Conservation (phyloP, 73 alveolate species). For the Stentor coeruleus region DNA sequence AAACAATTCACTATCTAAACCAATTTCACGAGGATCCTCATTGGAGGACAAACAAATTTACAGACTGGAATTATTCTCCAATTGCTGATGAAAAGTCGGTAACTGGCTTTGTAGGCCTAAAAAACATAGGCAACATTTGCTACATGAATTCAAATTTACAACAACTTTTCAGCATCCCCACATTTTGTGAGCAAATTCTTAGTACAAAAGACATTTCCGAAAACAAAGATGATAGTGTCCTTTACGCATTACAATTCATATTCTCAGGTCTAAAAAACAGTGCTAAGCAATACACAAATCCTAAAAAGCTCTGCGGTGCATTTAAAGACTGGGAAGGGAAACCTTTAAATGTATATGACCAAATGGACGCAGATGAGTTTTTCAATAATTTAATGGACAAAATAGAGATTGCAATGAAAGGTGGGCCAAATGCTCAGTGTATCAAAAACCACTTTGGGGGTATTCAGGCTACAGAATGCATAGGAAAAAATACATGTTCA, state of each 20-base stretch:
- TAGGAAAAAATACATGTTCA: slow-evolving; percentile 68
- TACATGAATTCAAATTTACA: slow-evolving; percentile 91
- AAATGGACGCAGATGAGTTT: slow-evolving; percentile 96
- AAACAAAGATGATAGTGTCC: slow-evolving; percentile 1
- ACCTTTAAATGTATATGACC: slow-evolving; percentile 73
- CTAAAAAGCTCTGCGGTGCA: slow-evolving; percentile 29
- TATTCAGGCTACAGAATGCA: slow-evolving; percentile 79
- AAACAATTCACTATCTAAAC: neutral
- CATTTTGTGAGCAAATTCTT: slow-evolving; percentile 41
- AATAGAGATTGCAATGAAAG: slow-evolving; percentile 65
- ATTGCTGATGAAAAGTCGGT: slow-evolving; percentile 38
- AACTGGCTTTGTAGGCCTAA: slow-evolving; percentile 62
- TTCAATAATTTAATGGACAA: slow-evolving; percentile 86
- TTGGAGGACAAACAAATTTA: slow-evolving; percentile 27
- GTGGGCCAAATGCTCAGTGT: slow-evolving; percentile 48
- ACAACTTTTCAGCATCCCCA: slow-evolving; percentile 88
- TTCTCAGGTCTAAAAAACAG: neutral
- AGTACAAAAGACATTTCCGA: slow-evolving; percentile 24
- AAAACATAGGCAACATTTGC: slow-evolving; percentile 89
- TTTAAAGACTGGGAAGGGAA: slow-evolving; percentile 67
- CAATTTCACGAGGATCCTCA: slow-evolving; percentile 20
- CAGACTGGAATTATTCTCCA: slow-evolving; percentile 29
- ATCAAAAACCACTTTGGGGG: slow-evolving; percentile 86
- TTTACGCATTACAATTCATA: neutral
- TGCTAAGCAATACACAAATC: slow-evolving; percentile 24